Percentiles rank a stretch among this genome's conserved stretches.
Conservation (phyloP, 352 stramenopile species). For the Phytophthora pseudosyringae region DNA sequence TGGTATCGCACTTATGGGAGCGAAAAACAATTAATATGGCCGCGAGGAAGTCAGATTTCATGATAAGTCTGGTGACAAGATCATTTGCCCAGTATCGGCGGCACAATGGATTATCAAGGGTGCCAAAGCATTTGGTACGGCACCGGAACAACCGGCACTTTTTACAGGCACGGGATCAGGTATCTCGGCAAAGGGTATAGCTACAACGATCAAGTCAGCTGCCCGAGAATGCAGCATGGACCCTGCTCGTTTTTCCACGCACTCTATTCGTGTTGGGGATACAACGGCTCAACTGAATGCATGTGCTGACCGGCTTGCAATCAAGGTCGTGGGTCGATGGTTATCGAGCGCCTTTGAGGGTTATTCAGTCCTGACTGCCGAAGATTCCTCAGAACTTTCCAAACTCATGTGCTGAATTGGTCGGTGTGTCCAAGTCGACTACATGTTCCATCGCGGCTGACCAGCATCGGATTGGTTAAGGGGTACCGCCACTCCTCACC, state of each 20-base stretch:
- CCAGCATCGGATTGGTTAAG: no score
- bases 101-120: conserved; percentile 14
- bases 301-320: conserved; percentile 14
- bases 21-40: conserved; percentile 38
- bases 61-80: conserved; percentile 17
- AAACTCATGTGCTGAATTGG: no score
- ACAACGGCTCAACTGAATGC: conserved; percentile 19
- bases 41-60: conserved; percentile 21
- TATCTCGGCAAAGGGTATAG: conserved; percentile 1
- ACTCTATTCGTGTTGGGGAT: conserved; percentile 27
- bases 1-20: conserved; percentile 14
- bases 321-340: conserved; percentile 34
- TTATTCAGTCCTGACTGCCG: conserved; percentile 14
- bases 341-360: conserved; percentile 26
- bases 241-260: conserved; percentile 19
- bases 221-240: conserved; percentile 1
- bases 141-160: not conserved
- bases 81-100: conserved; percentile 19
- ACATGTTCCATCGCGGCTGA: no score
- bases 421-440: no score
- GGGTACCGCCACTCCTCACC: no score
- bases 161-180: not conserved
- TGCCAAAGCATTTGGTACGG: conserved; percentile 4
- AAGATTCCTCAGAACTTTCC: not conserved
- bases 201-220: conserved; percentile 6